A percentile compares a stretch with the other conserved stretches of the same genome.
Conservation (phyloP, 495 filamentous ascomycete species). For the Podospora pseudopauciseta region DNA sequence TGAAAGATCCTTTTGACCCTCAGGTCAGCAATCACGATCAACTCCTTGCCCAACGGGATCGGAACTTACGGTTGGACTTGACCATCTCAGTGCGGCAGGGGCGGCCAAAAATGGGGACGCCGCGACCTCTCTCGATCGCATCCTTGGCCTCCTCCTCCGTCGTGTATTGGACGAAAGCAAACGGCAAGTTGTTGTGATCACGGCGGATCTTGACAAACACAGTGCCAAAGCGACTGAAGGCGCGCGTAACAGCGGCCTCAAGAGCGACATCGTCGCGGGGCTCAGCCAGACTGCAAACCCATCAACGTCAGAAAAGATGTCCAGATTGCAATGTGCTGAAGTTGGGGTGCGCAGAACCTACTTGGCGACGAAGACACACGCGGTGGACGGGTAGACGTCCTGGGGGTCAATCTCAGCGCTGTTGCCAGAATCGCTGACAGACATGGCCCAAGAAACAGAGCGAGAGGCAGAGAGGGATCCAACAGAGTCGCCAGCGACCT, state of each 20-base stretch:
- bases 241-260: conserved; percentile 48
- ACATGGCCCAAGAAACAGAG: background rate
- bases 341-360: conserved; percentile 35
- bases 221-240: conserved; percentile 50
- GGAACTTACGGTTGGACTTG: conserved; percentile 53
- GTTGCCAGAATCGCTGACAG: background rate
- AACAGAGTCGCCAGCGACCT: background rate
- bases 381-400: conserved; percentile 48
- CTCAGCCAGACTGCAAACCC: conserved; percentile 36
- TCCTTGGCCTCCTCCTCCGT: conserved; percentile 43
- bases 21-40: conserved; percentile 15
- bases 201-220: conserved; percentile 63
- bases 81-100: conserved; percentile 55
- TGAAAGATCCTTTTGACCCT: conserved; percentile 46
- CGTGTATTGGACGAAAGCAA: conserved; percentile 61
- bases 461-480: background rate
- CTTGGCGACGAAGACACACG: conserved; percentile 66
- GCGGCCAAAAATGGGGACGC: conserved; percentile 51
- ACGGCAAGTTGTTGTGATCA: conserved; percentile 55
- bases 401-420: conserved; percentile 49
- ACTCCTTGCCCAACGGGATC: background rate
- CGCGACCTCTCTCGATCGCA: conserved; percentile 47
- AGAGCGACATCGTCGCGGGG: conserved; percentile 48
- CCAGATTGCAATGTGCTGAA: background rate
- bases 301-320: conserved; percentile 8